A percentile compares a stretch with the other conserved stretches of the same genome.
phyloP scores from a whole-genome alignment of 2,329 filamentous ascomycete species.

The Venturia carpophila region DNA sequence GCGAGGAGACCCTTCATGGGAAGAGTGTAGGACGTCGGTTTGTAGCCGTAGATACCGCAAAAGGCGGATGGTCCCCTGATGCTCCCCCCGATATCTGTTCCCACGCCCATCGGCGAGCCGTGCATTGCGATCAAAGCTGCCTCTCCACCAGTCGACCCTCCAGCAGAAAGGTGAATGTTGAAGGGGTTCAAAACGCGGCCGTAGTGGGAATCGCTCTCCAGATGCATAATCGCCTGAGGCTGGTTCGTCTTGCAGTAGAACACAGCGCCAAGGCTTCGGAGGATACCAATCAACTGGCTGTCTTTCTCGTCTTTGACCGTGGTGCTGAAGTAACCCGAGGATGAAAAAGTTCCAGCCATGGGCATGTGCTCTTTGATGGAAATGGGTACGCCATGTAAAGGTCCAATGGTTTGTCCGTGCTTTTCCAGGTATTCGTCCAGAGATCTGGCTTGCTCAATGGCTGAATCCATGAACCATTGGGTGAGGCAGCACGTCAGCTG shows the following conservation, averaged over 20 bases:
- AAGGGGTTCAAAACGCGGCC: slow-evolving; percentile 55
- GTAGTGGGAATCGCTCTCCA: slow-evolving; percentile 57
- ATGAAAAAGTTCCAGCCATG: slow-evolving; percentile 44
- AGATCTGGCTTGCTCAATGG: slow-evolving; percentile 27
- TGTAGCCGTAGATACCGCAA: slow-evolving; percentile 51
- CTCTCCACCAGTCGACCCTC: slow-evolving; percentile 61
- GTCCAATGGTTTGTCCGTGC: slow-evolving; percentile 39
- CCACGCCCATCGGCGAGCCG: slow-evolving; percentile 55
- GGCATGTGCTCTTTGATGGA: slow-evolving; percentile 67
- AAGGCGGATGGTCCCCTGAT: slow-evolving; percentile 50
- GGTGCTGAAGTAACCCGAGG: slow-evolving; percentile 38
- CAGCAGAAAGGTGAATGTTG: slow-evolving; percentile 52
- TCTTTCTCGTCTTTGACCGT: slow-evolving; percentile 48
- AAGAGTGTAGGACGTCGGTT: slow-evolving; percentile 52
- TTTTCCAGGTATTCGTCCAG: slow-evolving; percentile 23
- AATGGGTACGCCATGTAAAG: slow-evolving; percentile 59
- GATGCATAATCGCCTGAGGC: slow-evolving; percentile 62
- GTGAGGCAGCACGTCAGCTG: slow-evolving; percentile 31
- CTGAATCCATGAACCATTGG: slow-evolving; percentile 32
- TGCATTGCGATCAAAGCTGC: slow-evolving; percentile 52
- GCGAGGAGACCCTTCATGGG: slow-evolving; percentile 43
- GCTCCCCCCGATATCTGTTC: slow-evolving; percentile 55
- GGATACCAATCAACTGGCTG: slow-evolving; percentile 49
- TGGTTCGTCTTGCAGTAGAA: slow-evolving; percentile 65
- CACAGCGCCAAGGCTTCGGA: slow-evolving; percentile 54